Evolutionary conservation across 768 basidiomycete genomes (phyloP), one percentile per base, ranked within the genome.

Genomic region (Gloeophyllum trabeum): DNA sequence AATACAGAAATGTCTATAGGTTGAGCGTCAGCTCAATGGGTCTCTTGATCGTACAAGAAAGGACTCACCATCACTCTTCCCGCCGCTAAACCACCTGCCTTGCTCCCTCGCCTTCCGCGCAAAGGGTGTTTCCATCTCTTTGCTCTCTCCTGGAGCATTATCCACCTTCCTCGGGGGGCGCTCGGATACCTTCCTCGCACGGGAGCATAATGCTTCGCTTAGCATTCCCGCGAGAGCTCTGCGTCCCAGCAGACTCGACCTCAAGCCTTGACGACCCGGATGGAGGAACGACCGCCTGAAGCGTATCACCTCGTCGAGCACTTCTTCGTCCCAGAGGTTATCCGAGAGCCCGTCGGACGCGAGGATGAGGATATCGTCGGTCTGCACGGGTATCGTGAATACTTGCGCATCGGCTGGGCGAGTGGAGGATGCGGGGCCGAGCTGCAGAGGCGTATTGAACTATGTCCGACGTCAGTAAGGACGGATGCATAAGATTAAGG

Each of bases 321-420:
- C 75, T 46, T 92, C 88, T 51, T 81, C 79, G 51, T 90, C 87
- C 82, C 89, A 91, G 19, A 91, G 62, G 52, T 92, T 92, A 58
- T 92, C 89, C 47, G 78, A 76, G 39, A 92, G 63, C 1, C 88
- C 88, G 51, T 92, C 89, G 16, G 73, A 76, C 0, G 85, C 81
- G 30, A 92, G 73, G 47, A 92, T 81, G 43, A 91, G 70, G 41
- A 89, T 81, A 45, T 87, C 85, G 43, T 82, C 74, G 18, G 71
- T 68, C 46, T 67, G 66, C 3, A 87, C 83, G 19, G 81, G 82
- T 0, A 89, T 63, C 1, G 75, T 75, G 50, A 81, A 75, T 4
- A 79, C 62, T 44, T 79, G 80, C 2, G 87, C 84, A 39, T 86
- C 73, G 16, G 68, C 54, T 52, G 85, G 81, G 20, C 69, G 71